phyloP scores from a whole-genome alignment of 2,329 filamentous ascomycete genomes.

The Exophiala sp. region DNA sequence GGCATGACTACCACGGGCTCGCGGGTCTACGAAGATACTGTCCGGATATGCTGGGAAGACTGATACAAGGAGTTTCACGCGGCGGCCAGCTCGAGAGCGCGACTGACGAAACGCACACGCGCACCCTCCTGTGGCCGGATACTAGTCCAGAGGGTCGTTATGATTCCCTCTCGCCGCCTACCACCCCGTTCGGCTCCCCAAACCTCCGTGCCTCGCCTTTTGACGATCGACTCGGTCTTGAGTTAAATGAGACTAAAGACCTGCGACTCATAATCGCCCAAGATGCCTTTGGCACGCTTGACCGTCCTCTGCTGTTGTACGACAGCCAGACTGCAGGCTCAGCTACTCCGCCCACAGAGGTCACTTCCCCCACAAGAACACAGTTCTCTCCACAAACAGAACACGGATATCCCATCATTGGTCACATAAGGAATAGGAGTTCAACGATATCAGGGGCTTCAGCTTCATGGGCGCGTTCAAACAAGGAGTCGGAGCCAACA shows the following conservation, averaged over 20 bases:
- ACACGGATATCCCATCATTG: constrained; percentile 36
- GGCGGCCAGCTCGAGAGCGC: constrained; percentile 38
- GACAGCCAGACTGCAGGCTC: constrained; percentile 36
- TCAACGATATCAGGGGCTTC: constrained; percentile 42
- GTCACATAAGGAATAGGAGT: constrained; percentile 42
- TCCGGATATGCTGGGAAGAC: constrained; percentile 22
- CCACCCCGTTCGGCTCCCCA: constrained; percentile 36
- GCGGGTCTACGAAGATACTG: not conserved
- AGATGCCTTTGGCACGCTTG: constrained; percentile 47
- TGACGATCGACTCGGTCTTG: constrained; percentile 46
- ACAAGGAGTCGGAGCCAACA: constrained; percentile 34
- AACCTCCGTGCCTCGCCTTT: constrained; percentile 42
- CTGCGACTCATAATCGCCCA: constrained; percentile 47
- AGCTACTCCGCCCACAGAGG: constrained; percentile 1
- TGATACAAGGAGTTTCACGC: constrained; percentile 23
- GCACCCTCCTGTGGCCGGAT: constrained; percentile 47
- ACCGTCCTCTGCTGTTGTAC: constrained; percentile 44
- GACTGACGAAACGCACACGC: constrained; percentile 49
- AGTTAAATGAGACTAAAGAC: constrained; percentile 43
- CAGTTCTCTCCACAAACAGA: constrained; percentile 27
- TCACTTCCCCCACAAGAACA: constrained; percentile 1
- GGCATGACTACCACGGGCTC: too few species aligned
- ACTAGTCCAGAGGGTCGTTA: constrained; percentile 40
- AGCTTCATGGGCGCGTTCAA: constrained; percentile 37
- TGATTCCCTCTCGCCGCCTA: constrained; percentile 40